These are phyloP conservation scores for Leptodermis oblonga DNA, from an alignment of 257 asterid genomes.

Conservation along the genomic window DNA sequence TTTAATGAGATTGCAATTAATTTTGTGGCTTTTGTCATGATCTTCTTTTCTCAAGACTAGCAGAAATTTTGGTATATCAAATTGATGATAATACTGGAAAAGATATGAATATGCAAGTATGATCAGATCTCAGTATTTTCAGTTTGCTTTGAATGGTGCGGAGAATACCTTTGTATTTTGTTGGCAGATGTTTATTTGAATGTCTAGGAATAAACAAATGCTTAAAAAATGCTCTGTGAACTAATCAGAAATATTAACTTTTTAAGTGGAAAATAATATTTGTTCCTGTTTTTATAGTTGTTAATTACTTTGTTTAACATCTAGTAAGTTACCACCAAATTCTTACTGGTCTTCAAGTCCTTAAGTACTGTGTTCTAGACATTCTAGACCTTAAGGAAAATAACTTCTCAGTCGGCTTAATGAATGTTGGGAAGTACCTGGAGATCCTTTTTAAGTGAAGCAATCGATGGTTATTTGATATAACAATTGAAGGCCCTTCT, in stretches of 20 bases:
- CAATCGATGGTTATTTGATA: background rate
- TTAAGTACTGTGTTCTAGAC: background rate
- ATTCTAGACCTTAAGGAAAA: background rate
- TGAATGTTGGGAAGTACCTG: background rate
- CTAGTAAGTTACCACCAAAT: background rate
- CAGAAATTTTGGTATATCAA: background rate
- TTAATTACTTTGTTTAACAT: background rate
- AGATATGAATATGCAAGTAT: background rate
- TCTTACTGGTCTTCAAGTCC: background rate
- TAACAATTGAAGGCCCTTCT: background rate
- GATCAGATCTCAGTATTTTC: background rate
- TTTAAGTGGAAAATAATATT: background rate
- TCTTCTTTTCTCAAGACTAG: background rate
- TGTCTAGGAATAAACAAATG: background rate
- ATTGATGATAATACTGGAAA: background rate
- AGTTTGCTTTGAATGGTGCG: background rate
- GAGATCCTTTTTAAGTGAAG: background rate
- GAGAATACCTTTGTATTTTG: background rate
- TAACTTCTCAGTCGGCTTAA: background rate
- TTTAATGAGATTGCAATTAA: background rate
- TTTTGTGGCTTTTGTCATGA: background rate
- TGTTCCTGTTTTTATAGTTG: background rate
- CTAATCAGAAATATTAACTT: background rate
- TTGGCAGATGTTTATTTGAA: background rate
- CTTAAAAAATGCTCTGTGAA: background rate